Percentiles rank a stretch among this genome's conserved stretches.
Conservation (phyloP, 106 monocot species). For the Platanthera zijinensis region DNA sequence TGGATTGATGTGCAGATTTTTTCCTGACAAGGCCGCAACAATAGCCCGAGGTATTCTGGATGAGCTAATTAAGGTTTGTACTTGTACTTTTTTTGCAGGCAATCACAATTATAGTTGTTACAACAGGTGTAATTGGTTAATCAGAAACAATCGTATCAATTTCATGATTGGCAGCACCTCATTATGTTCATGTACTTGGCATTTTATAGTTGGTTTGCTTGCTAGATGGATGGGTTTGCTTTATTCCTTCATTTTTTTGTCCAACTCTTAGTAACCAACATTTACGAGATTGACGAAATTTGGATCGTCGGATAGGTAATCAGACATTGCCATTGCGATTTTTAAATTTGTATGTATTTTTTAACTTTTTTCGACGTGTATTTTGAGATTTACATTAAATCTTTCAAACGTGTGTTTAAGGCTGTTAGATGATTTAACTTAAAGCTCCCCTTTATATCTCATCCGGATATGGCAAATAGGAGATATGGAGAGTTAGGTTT, state of each 20-base stretch:
- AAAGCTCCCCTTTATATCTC: too few species aligned
- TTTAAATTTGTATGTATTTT: too few species aligned
- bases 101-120: background rate
- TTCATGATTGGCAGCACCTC: background rate
- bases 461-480: too few species aligned
- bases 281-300: too few species aligned
- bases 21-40: constrained; percentile 62
- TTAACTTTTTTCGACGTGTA: too few species aligned
- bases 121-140: background rate
- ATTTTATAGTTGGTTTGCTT: background rate
- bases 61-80: constrained; percentile 74
- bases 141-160: background rate
- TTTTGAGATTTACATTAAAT: background rate
- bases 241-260: background rate
- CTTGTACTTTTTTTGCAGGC: background rate
- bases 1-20: constrained; percentile 40
- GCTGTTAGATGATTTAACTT: too few species aligned
- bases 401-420: too few species aligned
- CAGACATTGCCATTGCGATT: too few species aligned
- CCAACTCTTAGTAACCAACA: too few species aligned
- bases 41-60: constrained; percentile 50
- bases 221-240: background rate
- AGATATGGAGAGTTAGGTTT: too few species aligned
- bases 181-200: background rate
- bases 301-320: too few species aligned